These are phyloP conservation scores for Echites panduratus DNA, from an alignment of 257 asterid genomes.

Conservation along the genomic window DNA sequence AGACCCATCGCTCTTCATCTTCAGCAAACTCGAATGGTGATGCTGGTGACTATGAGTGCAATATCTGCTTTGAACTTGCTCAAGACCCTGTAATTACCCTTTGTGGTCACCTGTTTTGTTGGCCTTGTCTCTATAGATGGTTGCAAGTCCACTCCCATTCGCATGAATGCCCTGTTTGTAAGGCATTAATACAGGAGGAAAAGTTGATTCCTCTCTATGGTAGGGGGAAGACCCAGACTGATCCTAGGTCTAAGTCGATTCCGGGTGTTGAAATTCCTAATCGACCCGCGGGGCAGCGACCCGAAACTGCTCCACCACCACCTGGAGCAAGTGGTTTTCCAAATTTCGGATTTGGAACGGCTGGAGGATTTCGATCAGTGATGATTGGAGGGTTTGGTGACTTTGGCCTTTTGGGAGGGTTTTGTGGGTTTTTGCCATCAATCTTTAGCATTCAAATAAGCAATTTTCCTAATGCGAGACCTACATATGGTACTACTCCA, in stretches of 20 bases:
- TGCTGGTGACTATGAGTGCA: slow-evolving; percentile 62
- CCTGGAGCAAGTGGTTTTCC: slow-evolving; percentile 27
- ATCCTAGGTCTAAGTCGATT: slow-evolving; percentile 60
- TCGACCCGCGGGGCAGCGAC: slow-evolving; percentile 66
- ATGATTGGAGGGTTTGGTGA: slow-evolving; percentile 46
- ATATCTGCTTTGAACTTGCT: slow-evolving; percentile 65
- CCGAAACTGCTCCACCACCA: slow-evolving; percentile 35
- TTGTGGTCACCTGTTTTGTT: slow-evolving; percentile 77
- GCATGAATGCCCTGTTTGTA: slow-evolving; percentile 70
- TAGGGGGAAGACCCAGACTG: slow-evolving; percentile 51
- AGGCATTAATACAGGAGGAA: slow-evolving; percentile 58
- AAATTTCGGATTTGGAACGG: slow-evolving; percentile 32
- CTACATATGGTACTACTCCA: slow-evolving; percentile 23
- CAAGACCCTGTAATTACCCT: slow-evolving; percentile 60
- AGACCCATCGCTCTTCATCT: slow-evolving; percentile 2
- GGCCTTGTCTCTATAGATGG: slow-evolving; percentile 67
- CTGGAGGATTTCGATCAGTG: slow-evolving; percentile 60
- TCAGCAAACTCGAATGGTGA: slow-evolving; percentile 20
- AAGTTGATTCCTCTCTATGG: slow-evolving; percentile 67
- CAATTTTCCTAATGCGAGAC: slow-evolving; percentile 26
- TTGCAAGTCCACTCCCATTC: slow-evolving; percentile 45
- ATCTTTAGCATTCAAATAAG: slow-evolving; percentile 43
- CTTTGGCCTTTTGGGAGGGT: slow-evolving; percentile 52
- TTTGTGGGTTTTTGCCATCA: slow-evolving; percentile 51
- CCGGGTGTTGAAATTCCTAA: slow-evolving; percentile 65